These are phyloP conservation scores for Phytophthora tentaculata DNA, from an alignment of 352 stramenopile genomes.

Conservation along the genomic window DNA sequence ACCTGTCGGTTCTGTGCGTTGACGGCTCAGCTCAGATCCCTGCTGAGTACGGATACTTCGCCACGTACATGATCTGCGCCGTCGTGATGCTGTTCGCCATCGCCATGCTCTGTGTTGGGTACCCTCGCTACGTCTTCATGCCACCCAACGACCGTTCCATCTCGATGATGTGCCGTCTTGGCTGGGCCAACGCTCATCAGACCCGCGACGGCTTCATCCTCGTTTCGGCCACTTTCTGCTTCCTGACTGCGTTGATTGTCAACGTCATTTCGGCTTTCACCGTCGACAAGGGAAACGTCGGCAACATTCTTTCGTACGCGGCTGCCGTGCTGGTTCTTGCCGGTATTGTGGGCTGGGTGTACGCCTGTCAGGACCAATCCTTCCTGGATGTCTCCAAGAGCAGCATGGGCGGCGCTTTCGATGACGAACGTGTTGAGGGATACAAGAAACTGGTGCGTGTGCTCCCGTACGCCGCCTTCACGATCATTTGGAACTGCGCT, in stretches of 20 bases:
- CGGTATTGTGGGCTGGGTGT: conserved; percentile 47
- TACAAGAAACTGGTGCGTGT: conserved; percentile 60
- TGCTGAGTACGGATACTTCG: conserved; percentile 80
- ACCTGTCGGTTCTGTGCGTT: conserved; percentile 82
- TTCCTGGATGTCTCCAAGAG: conserved; percentile 54
- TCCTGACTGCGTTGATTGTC: conserved; percentile 47
- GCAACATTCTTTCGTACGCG: conserved; percentile 56
- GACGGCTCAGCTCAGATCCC: conserved; percentile 73
- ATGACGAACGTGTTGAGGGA: conserved; percentile 49
- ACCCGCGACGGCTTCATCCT: conserved; percentile 40
- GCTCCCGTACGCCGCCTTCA: conserved; percentile 60
- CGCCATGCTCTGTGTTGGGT: conserved; percentile 44
- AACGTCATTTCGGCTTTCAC: conserved; percentile 36
- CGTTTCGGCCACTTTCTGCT: conserved; percentile 34
- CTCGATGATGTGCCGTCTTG: conserved; percentile 47
- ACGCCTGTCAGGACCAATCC: conserved; percentile 35
- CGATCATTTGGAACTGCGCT: conserved; percentile 64
- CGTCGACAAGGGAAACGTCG: conserved; percentile 15
- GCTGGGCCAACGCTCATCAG: conserved; percentile 29
- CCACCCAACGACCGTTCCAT: conserved; percentile 47
- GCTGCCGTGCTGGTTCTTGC: conserved; percentile 34
- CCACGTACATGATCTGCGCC: conserved; percentile 67
- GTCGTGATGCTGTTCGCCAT: conserved; percentile 49
- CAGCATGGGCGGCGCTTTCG: conserved; percentile 42
- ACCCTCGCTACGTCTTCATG: conserved; percentile 59